A percentile compares a stretch with the other conserved stretches of the same genome.
phyloP scores from a whole-genome alignment of 108 stramenopile genomes.

The Aurantiochytrium sp. region DNA sequence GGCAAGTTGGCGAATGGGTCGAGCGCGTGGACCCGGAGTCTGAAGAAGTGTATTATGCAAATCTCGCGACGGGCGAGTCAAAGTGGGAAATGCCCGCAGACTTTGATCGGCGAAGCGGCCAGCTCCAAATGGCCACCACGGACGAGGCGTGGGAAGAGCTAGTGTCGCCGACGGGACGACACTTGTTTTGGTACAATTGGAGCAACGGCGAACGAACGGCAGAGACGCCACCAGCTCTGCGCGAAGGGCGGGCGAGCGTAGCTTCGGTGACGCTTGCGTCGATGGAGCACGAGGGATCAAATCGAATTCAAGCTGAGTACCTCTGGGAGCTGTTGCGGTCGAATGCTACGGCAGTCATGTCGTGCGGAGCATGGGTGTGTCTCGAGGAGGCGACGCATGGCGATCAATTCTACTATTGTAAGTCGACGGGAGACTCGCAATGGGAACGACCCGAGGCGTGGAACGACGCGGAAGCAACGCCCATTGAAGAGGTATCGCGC shows the following conservation, averaged over 20 bases:
- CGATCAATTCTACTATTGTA: not conserved
- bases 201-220: not conserved
- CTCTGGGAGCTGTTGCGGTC: not conserved
- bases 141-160: not conserved
- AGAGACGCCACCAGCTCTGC: not conserved
- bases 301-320: not conserved
- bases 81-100: not conserved
- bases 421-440: not conserved
- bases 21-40: not conserved
- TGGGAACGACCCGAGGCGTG: not conserved
- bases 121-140: not conserved
- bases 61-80: not conserved
- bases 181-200: not conserved
- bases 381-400: not conserved
- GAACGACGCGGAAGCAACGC: not conserved
- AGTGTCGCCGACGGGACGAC: not conserved
- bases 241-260: not conserved
- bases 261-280: not conserved
- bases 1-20: conserved; percentile 2
- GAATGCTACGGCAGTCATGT: not conserved
- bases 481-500: not conserved
- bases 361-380: not conserved
- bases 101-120: not conserved
- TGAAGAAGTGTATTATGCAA: not conserved
- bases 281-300: not conserved